Percentiles rank a stretch among this genome's conserved stretches.
These are phyloP conservation scores for Trypanosoma scelopori DNA, from an alignment of 208 protist genomes.

Conservation along the genomic window DNA sequence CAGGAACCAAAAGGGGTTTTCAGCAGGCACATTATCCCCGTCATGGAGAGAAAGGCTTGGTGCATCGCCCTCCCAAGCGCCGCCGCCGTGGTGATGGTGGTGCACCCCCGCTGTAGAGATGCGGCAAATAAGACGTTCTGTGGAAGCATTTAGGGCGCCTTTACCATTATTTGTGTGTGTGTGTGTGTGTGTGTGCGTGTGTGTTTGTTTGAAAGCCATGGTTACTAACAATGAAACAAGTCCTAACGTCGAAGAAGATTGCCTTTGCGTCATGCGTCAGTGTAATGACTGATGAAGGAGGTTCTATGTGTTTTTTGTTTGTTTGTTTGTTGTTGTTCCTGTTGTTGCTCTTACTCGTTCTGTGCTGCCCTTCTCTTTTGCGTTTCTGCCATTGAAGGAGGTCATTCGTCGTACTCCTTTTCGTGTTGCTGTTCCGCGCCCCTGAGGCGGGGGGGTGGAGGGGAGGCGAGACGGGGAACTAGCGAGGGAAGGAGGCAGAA, in stretches of 20 bases:
- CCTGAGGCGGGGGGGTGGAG: not conserved
- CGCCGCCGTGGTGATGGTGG: slow-evolving; percentile 9
- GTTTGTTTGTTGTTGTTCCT: slow-evolving; percentile 2
- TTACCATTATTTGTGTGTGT: not conserved
- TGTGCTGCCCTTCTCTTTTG: not conserved
- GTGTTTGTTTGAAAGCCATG: not conserved
- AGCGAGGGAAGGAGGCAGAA: not conserved
- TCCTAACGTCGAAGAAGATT: too few species aligned
- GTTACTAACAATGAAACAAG: not conserved
- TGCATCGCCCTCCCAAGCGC: slow-evolving; percentile 6
- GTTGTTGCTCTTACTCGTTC: slow-evolving; percentile 10
- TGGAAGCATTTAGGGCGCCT: not conserved
- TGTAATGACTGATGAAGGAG: too few species aligned
- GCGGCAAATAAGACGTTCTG: not conserved
- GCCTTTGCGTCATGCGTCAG: too few species aligned
- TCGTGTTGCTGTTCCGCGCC: not conserved
- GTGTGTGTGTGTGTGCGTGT: slow-evolving; percentile 2
- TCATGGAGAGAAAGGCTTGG: not conserved
- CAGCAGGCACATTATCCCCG: slow-evolving; percentile 2
- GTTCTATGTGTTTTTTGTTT: not conserved
- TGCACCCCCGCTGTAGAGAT: not conserved
- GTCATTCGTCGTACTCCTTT: not conserved
- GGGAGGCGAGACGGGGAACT: not conserved
- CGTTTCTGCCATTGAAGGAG: not conserved
- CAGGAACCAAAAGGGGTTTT: slow-evolving; percentile 1